Evolutionary conservation across 441 rosid species (phyloP), one percentile per base, ranked within the genome.

Genomic region (Omphalea diandra): DNA sequence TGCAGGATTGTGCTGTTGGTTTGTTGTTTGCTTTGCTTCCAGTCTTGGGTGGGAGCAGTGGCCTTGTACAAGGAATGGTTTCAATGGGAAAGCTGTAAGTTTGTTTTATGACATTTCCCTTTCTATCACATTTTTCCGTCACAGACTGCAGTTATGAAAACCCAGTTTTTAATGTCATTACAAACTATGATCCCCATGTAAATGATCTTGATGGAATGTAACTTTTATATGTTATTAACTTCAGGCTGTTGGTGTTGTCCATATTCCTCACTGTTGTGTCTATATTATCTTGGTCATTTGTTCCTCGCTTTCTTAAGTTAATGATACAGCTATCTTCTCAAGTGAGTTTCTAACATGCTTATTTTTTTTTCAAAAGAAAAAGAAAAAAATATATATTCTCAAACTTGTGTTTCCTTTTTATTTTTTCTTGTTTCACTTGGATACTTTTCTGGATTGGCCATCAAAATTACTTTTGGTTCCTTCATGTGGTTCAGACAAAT

Each of bases 71-170:
- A 46, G 99, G 99, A 81, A 83, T 95, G 83, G 75, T 86, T 70
- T 87, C 97, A 57, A 93, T 93, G 94, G 99, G 98, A 75, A 95
- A 95, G 79, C 75, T 93, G 99, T 95, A 73, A 80, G 98, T 87
- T 78, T 49, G 24, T 71, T 75, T 65, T 24, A 18, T 55, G 33
- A 40, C 53, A 32, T 49, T 65, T 33, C 26, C 22, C 53, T 69
- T 40, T n/a, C 4, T 32, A 32, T 18, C 69, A 61, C 50, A 47
- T 11, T 20, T 54, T 14, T 68, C 47, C 17, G 9, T 53, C 33
- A 22, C 46, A 35, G n/a, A 22, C 59, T 54, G 59, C 59, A 27
- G 35, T 54, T 27, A 7, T 50, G n/a, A 27, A 20, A 50, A n/a
- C n/a, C n/a, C n/a, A n/a, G n/a, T n/a, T n/a, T 41, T 68, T n/a